A percentile compares a stretch with the other conserved stretches of the same genome.
phyloP scores from a whole-genome alignment of 371 early-diverging fungal species.

The Apophysomyces variabilis region DNA sequence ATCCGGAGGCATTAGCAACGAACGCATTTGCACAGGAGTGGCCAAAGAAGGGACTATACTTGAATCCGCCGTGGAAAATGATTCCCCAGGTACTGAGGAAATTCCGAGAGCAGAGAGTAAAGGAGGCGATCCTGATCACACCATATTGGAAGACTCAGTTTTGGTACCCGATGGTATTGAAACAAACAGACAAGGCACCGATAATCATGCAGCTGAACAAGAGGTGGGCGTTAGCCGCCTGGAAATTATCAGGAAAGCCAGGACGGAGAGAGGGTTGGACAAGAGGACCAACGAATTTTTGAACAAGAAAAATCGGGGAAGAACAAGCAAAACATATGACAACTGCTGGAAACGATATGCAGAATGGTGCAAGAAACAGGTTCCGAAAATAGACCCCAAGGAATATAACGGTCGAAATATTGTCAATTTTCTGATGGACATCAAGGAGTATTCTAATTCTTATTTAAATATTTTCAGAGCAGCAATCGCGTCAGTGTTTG shows the following conservation, averaged over 20 bases:
- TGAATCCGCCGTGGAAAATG: constrained; percentile 33
- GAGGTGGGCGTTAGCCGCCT: constrained; percentile 13
- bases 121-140: constrained; percentile 23
- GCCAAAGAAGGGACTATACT: constrained; percentile 21
- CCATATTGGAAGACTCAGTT: constrained; percentile 26
- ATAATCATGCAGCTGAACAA: neutral
- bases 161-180: constrained; percentile 18
- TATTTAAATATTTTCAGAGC: no score
- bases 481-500: no score
- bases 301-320: neutral
- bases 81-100: constrained; percentile 28
- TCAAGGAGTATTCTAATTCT: no score
- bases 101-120: constrained; percentile 20
- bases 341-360: neutral
- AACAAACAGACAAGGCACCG: neutral
- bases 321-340: constrained; percentile 19
- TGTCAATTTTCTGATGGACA: no score
- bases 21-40: constrained; percentile 35
- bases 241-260: constrained; percentile 20
- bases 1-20: constrained; percentile 28
- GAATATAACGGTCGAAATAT: no score
- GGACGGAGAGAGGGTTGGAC: no score
- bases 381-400: no score
- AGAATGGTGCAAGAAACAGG: no score
- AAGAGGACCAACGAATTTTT: neutral